Evolutionary conservation across 495 filamentous ascomycete species (phyloP).

Genomic region (Lasiosphaeria miniovina): DNA sequence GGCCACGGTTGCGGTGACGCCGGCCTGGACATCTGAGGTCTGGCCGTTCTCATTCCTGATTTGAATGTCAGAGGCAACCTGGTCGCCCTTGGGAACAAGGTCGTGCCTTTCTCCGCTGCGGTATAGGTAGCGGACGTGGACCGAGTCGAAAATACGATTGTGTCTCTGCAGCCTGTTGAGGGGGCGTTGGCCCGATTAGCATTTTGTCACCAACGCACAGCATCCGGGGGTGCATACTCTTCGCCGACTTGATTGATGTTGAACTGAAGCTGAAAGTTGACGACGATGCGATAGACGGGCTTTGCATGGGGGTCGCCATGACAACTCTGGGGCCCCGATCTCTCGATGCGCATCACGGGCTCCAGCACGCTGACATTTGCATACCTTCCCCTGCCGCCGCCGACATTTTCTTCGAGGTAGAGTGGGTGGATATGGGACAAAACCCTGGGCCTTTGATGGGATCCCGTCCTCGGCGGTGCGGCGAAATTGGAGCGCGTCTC

Average conservation of each 20-base stretch:
- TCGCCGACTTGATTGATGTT: constrained; percentile 12
- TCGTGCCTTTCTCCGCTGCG: constrained; percentile 22
- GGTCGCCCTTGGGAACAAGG: constrained; percentile 19
- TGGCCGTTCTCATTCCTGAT: constrained; percentile 15
- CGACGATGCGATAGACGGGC: constrained; percentile 19
- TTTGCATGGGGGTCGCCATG: constrained; percentile 2
- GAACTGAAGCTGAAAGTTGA: constrained; percentile 22
- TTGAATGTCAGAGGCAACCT: constrained; percentile 14
- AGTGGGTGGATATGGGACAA: constrained; percentile 23
- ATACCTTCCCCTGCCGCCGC: constrained; percentile 15
- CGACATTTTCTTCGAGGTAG: constrained; percentile 18
- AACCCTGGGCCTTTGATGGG: background rate
- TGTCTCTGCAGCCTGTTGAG: constrained; percentile 13
- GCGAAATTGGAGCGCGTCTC: background rate
- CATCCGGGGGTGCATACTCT: constrained; percentile 8
- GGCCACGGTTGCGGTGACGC: constrained; percentile 5
- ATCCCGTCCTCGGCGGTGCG: background rate
- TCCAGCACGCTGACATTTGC: constrained; percentile 23
- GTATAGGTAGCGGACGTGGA: constrained; percentile 24
- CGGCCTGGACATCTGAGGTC: constrained; percentile 9
- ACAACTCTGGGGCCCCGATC: constrained; percentile 10
- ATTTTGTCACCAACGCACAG: background rate
- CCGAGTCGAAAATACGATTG: constrained; percentile 25
- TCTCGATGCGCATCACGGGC: constrained; percentile 24
- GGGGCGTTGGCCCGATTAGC: background rate